These are phyloP conservation scores for Elsinoe batatas DNA, from an alignment of 2,329 filamentous ascomycete genomes.

Conservation along the genomic window DNA sequence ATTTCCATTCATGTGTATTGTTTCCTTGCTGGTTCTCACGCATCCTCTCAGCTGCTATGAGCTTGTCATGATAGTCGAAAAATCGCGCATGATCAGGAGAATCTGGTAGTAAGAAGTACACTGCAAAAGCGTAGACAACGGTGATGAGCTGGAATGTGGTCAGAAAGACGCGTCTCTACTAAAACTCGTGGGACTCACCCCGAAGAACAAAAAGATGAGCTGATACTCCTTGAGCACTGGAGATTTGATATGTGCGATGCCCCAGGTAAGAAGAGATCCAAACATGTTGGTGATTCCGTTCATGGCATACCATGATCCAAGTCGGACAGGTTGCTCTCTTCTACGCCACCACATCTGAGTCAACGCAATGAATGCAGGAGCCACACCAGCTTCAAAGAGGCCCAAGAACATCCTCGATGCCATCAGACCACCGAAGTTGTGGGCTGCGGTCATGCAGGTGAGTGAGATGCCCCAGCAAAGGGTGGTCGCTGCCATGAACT, in stretches of 20 bases:
- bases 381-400: constrained; percentile 42
- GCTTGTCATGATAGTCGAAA: constrained; percentile 45
- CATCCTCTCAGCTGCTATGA: constrained; percentile 48
- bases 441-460: constrained; percentile 43
- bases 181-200: neutral
- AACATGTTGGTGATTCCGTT: constrained; percentile 24
- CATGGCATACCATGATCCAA: constrained; percentile 24
- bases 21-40: constrained; percentile 35
- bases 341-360: constrained; percentile 22
- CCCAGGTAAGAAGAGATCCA: constrained; percentile 23
- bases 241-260: constrained; percentile 21
- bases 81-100: constrained; percentile 52
- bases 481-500: constrained; percentile 46
- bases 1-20: constrained; percentile 39
- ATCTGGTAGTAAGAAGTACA: constrained; percentile 53
- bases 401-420: constrained; percentile 48
- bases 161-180: neutral
- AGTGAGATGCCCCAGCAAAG: constrained; percentile 45
- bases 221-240: constrained; percentile 18
- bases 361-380: constrained; percentile 23
- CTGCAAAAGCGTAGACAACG: constrained; percentile 24
- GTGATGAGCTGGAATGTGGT: neutral
- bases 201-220: constrained; percentile 24
- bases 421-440: constrained; percentile 41
- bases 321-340: constrained; percentile 22